These are phyloP conservation scores for Lablab purpureus DNA, from an alignment of 306 rosid genomes.

Conservation along the genomic window DNA sequence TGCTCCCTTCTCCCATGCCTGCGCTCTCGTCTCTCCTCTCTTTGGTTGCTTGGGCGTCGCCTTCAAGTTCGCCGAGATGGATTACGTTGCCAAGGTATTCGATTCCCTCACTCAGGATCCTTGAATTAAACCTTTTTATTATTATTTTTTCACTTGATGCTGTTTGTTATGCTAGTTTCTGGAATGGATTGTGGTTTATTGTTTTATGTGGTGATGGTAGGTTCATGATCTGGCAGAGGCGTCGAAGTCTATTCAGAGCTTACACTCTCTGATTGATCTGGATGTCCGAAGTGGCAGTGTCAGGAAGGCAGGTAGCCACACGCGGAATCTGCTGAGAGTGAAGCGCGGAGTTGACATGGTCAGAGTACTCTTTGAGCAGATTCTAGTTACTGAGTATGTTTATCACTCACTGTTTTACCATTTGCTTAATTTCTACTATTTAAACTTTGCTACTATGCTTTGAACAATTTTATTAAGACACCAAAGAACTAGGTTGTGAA, in stretches of 20 bases:
- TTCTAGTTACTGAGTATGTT: constrained; percentile 72
- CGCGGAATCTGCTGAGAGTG: constrained; percentile 91
- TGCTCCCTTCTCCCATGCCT: constrained; percentile 77
- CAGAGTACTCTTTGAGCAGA: constrained; percentile 82
- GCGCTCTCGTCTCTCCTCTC: constrained; percentile 87
- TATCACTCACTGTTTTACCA: not conserved
- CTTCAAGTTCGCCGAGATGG: constrained; percentile 95
- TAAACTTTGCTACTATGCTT: not conserved
- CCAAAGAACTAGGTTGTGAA: not conserved
- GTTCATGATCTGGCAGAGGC: constrained; percentile 85
- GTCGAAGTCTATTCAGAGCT: constrained; percentile 69
- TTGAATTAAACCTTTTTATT: not conserved
- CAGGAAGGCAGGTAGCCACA: constrained; percentile 74
- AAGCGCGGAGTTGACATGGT: constrained; percentile 96
- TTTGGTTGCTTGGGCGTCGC: constrained; percentile 91
- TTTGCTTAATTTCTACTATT: not conserved
- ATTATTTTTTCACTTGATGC: not conserved
- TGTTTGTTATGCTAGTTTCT: not conserved
- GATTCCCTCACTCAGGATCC: not conserved
- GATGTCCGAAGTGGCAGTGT: constrained; percentile 66
- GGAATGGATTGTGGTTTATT: not conserved
- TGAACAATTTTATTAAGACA: not conserved
- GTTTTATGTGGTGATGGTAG: constrained; percentile 47
- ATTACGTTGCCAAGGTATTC: constrained; percentile 80
- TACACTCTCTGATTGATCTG: constrained; percentile 69